Percentiles rank a stretch among this genome's conserved stretches.
phyloP scores from a whole-genome alignment of 139 green algal species.

The Parachlorella kessleri region DNA sequence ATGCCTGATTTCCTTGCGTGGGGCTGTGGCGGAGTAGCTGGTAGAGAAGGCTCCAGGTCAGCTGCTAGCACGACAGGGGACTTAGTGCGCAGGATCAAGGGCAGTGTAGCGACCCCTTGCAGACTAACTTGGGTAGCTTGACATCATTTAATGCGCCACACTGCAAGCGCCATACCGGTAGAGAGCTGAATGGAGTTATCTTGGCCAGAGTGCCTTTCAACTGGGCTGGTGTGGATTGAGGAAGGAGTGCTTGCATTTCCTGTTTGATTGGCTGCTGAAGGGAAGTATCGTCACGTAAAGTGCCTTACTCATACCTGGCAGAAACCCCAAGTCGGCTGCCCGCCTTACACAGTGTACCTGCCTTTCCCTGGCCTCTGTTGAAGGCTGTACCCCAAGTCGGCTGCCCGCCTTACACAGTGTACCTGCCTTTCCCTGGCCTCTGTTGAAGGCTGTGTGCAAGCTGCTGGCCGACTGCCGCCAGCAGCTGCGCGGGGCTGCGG shows the following conservation, averaged over 20 bases:
- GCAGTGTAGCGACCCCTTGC: too few relatives aligned
- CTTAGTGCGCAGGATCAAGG: too few relatives aligned
- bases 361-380: neutral
- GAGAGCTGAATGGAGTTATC: too few relatives aligned
- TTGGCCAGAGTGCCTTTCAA: neutral
- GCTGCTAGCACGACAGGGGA: too few relatives aligned
- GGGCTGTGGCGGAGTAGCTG: too few relatives aligned
- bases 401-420: neutral
- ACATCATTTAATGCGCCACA: too few relatives aligned
- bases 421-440: neutral
- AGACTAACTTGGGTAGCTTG: too few relatives aligned
- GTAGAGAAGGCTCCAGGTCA: too few relatives aligned
- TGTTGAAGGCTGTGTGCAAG: conserved; percentile 15
- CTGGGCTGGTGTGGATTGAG: neutral
- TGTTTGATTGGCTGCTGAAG: neutral
- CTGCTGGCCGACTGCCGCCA: conserved; percentile 4
- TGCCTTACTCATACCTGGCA: neutral
- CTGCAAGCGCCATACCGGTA: too few relatives aligned
- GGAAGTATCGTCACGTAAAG: neutral
- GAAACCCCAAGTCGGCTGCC: neutral
- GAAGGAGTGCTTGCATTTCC: neutral
- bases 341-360: neutral
- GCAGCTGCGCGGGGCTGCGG: conserved; percentile 10
- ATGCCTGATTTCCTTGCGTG: too few relatives aligned
- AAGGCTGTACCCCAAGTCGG: conserved; percentile 7